These are phyloP conservation scores for Heterococcus sp. DNA, from an alignment of 108 stramenopile species.

Conservation along the genomic window DNA sequence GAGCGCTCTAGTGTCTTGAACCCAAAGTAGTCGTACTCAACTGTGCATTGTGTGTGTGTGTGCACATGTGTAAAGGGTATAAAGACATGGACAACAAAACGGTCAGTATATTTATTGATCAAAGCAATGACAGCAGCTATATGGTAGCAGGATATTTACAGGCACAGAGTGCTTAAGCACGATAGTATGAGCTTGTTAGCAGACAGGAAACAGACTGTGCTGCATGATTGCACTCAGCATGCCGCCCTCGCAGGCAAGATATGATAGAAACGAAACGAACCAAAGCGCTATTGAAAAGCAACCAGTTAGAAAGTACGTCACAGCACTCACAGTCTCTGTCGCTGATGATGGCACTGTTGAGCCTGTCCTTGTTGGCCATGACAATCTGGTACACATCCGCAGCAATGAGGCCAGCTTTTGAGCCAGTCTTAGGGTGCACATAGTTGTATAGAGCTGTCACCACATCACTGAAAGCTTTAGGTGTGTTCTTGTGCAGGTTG, in stretches of 20 bases:
- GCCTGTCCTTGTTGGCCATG: conserved; percentile 17
- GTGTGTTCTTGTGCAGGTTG: conserved; percentile 79
- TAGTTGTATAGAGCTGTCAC: conserved; percentile 56
- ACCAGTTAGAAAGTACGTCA: not conserved
- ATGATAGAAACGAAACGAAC: not conserved
- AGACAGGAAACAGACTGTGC: not conserved
- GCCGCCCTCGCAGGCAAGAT: not conserved
- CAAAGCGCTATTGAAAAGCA: not conserved
- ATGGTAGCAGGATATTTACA: not conserved
- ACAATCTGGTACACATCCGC: conserved; percentile 56
- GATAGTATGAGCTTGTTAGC: not conserved
- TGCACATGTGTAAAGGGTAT: not conserved
- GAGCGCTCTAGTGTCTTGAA: conserved; percentile 88
- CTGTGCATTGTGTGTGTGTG: not conserved
- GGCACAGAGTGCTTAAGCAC: not conserved
- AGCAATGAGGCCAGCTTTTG: conserved; percentile 66
- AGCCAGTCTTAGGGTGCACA: conserved; percentile 38
- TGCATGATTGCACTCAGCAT: not conserved
- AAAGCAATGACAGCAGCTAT: not conserved
- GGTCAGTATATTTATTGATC: not conserved
- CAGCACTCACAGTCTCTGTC: conserved; percentile 25
- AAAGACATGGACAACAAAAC: not conserved
- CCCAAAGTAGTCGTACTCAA: conserved; percentile 86
- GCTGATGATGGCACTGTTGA: conserved; percentile 38
- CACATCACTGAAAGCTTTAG: conserved; percentile 72